Evolutionary conservation across 148 eudicot genomes (phyloP).

Genomic region (Camellia japonica): DNA sequence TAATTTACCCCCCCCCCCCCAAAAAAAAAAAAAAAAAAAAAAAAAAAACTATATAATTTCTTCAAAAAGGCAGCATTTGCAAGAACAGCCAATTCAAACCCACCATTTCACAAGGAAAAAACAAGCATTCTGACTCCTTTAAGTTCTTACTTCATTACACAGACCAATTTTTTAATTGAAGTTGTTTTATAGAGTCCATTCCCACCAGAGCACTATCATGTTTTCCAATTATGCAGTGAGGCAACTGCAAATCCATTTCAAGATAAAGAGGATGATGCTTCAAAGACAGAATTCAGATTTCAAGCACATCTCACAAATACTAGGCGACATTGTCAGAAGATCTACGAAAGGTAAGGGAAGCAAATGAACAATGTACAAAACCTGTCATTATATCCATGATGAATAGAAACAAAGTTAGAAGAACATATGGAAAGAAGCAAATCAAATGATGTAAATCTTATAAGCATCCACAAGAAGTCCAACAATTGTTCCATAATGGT

Average conservation of each 20-base stretch:
- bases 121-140: background rate
- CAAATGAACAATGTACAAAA: background rate
- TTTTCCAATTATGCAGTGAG: background rate
- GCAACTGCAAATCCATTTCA: background rate
- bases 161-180: too few species aligned
- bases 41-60: too few species aligned
- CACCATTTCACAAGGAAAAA: background rate
- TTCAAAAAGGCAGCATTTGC: background rate
- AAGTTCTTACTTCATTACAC: background rate
- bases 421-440: background rate
- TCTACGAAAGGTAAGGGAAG: background rate
- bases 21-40: background rate
- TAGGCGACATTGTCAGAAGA: background rate
- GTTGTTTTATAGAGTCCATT: background rate
- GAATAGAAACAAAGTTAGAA: background rate
- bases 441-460: slow-evolving; percentile 11
- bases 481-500: slow-evolving; percentile 18
- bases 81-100: slow-evolving; percentile 6
- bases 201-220: background rate
- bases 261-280: background rate
- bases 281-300: background rate
- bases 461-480: slow-evolving; percentile 24
- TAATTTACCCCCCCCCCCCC: too few species aligned
- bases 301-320: background rate
- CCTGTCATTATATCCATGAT: background rate